Evolutionary conservation across 169 alveolate genomes (phyloP).

Genomic region (Toxoplasma gondii): DNA sequence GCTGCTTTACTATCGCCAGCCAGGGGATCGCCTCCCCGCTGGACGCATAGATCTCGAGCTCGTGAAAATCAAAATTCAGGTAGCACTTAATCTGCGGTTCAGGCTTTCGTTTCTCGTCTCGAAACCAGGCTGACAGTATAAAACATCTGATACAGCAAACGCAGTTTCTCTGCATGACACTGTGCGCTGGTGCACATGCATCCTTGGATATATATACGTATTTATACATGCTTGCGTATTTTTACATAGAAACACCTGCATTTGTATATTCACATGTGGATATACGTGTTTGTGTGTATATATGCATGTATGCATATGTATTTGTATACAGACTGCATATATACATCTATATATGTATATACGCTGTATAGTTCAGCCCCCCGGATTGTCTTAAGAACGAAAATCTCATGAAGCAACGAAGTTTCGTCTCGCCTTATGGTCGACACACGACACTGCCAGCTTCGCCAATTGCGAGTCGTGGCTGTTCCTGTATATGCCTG

Average conservation of each 20-base stretch:
- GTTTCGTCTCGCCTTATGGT: too few relatives aligned
- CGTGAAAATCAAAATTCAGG: constrained; percentile 71
- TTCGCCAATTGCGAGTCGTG: too few relatives aligned
- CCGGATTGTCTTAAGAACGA: background rate
- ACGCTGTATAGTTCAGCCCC: background rate
- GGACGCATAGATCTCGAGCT: constrained; percentile 73
- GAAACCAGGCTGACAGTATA: background rate
- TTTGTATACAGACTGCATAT: background rate
- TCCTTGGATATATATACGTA: background rate
- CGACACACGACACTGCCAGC: too few relatives aligned
- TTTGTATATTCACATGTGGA: too few relatives aligned
- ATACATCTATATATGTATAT: background rate
- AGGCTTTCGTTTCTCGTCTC: background rate
- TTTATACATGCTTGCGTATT: too few relatives aligned
- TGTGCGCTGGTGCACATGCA: background rate
- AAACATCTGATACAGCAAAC: background rate
- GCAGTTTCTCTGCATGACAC: background rate
- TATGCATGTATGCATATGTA: background rate
- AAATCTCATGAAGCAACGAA: too few relatives aligned
- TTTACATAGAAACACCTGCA: too few relatives aligned
- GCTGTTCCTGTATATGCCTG: too few relatives aligned
- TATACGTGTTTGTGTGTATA: background rate
- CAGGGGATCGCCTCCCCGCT: constrained; percentile 66
- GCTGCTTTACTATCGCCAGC: constrained; percentile 63
- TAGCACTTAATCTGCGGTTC: background rate